Percentiles rank a stretch among this genome's conserved stretches.
phyloP scores from a whole-genome alignment of 1,284 basidiomycete species.

The Paramarasmius palmivorus region DNA sequence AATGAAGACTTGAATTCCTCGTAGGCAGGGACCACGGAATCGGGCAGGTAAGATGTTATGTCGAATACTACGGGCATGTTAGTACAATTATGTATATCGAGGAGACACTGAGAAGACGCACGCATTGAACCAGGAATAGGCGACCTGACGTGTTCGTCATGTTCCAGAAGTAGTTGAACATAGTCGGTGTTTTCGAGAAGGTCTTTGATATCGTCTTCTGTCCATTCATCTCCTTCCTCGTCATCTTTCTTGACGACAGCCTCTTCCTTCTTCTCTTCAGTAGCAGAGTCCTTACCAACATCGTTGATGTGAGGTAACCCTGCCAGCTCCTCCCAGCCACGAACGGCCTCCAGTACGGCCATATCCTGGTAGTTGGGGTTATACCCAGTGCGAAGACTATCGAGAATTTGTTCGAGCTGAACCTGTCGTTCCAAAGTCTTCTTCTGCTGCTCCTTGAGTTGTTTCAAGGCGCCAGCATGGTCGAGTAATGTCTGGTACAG shows the following conservation, averaged over 20 bases:
- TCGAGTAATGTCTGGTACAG: slow-evolving; percentile 77
- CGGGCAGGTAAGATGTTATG: slow-evolving; percentile 85
- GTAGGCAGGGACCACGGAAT: slow-evolving; percentile 76
- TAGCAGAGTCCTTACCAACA: slow-evolving; percentile 41
- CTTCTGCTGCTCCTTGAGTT: slow-evolving; percentile 72
- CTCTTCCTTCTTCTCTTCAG: slow-evolving; percentile 33
- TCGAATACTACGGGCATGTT: slow-evolving; percentile 65
- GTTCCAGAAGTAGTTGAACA: slow-evolving; percentile 70
- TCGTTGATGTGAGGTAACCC: slow-evolving; percentile 72
- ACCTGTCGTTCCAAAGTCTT: slow-evolving; percentile 76
- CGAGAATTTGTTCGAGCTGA: slow-evolving; percentile 83
- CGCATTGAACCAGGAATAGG: slow-evolving; percentile 49
- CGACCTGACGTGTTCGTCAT: slow-evolving; percentile 65
- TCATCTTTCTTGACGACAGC: slow-evolving; percentile 33
- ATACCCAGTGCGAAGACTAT: slow-evolving; percentile 81
- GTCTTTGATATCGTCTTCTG: slow-evolving; percentile 50
- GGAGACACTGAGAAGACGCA: slow-evolving; percentile 36
- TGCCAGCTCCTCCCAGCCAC: slow-evolving; percentile 87
- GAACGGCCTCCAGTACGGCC: slow-evolving; percentile 95
- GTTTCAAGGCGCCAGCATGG: slow-evolving; percentile 76
- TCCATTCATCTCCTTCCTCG: slow-evolving; percentile 54
- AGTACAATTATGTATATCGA: neutral
- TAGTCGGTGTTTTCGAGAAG: slow-evolving; percentile 75
- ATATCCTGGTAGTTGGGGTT: slow-evolving; percentile 99
- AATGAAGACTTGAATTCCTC: slow-evolving; percentile 68